These are phyloP conservation scores for Hypoxylon lienhwacheense DNA, from an alignment of 495 filamentous ascomycete genomes.

Conservation along the genomic window DNA sequence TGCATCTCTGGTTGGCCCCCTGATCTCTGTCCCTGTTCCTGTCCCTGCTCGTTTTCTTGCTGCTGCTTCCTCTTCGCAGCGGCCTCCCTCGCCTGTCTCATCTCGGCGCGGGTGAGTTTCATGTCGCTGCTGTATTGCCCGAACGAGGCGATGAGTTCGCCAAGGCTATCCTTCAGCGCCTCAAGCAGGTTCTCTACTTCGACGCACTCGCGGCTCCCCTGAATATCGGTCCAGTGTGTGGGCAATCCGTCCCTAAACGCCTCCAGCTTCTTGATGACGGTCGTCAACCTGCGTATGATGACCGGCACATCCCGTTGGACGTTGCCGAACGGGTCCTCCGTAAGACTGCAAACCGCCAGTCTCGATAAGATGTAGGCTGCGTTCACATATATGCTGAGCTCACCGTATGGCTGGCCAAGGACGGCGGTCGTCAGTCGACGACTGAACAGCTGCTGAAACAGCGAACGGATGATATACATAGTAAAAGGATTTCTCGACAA, in stretches of 20 bases:
- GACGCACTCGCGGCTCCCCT: slow-evolving; percentile 47
- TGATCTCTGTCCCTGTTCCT: background rate
- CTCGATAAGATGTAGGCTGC: slow-evolving; percentile 68
- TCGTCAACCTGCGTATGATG: slow-evolving; percentile 71
- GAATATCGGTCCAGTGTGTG: slow-evolving; percentile 82
- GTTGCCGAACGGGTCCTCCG: slow-evolving; percentile 84
- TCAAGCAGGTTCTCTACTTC: slow-evolving; percentile 66
- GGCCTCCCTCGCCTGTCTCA: slow-evolving; percentile 69
- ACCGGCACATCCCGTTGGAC: slow-evolving; percentile 75
- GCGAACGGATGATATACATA: slow-evolving; percentile 60
- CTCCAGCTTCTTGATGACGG: slow-evolving; percentile 68
- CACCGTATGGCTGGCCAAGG: slow-evolving; percentile 67
- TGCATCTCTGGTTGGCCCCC: slow-evolving; percentile 31
- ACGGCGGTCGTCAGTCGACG: slow-evolving; percentile 63
- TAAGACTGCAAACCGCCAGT: slow-evolving; percentile 70
- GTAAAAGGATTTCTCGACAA: too few relatives aligned
- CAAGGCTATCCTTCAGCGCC: slow-evolving; percentile 61
- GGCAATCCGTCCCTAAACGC: slow-evolving; percentile 61
- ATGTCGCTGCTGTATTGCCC: slow-evolving; percentile 68
- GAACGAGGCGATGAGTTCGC: slow-evolving; percentile 66
- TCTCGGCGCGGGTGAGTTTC: slow-evolving; percentile 64
- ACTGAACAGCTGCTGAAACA: slow-evolving; percentile 71
- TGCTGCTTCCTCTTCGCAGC: slow-evolving; percentile 40
- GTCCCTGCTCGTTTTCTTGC: background rate
- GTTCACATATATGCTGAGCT: slow-evolving; percentile 65